phyloP scores from a whole-genome alignment of 176 grass and related monocot species.

The Eragrostis nindensis region DNA sequence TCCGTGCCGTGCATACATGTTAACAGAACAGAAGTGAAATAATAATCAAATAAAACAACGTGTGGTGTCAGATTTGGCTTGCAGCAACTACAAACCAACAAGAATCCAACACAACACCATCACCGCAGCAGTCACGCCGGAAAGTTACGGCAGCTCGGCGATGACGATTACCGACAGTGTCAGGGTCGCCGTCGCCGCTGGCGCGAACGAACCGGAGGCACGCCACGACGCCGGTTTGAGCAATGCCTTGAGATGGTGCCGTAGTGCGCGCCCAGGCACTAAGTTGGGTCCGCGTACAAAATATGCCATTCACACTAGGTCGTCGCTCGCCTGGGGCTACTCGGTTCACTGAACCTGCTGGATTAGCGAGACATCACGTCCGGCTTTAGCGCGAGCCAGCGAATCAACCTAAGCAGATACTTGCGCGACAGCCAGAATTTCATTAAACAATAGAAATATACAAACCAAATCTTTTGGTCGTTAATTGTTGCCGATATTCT shows the following conservation, averaged over 20 bases:
- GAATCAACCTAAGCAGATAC: constrained; percentile 29
- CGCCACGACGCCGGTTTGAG: background rate
- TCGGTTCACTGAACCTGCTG: constrained; percentile 37
- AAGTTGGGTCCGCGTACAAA: background rate
- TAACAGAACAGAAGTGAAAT: background rate
- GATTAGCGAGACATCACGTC: background rate
- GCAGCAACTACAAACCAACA: constrained; percentile 5
- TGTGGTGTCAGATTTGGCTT: background rate
- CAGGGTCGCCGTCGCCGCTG: background rate
- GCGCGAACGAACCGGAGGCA: background rate
- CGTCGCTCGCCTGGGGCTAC: background rate
- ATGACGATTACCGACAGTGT: constrained; percentile 12
- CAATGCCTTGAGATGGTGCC: background rate
- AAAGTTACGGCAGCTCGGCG: constrained; percentile 33
- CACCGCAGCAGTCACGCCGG: background rate
- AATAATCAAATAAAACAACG: too few species aligned
- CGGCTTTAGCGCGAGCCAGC: background rate
- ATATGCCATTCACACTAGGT: constrained; percentile 50
- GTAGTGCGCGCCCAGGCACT: background rate
- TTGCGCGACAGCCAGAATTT: background rate
- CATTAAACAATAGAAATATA: too few species aligned
- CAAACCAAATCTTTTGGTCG: too few species aligned
- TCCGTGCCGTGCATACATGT: too few species aligned
- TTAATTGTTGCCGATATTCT: too few species aligned
- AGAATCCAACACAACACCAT: constrained; percentile 4